phyloP scores from a whole-genome alignment of 2,329 filamentous ascomycete genomes.

The Penicillium sp. region DNA sequence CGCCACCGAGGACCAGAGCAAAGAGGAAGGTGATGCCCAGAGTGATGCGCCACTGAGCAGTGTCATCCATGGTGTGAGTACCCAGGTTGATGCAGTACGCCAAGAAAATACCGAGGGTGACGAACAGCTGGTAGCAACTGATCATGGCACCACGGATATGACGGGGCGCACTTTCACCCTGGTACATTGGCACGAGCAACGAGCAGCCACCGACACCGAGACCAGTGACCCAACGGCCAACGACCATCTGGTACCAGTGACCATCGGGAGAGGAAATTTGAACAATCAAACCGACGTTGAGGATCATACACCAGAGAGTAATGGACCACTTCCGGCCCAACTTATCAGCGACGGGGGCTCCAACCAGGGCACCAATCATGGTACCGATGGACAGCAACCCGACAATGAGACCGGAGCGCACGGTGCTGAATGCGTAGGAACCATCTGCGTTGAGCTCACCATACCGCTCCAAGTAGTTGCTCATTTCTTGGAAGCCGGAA shows the following conservation, averaged over 20 bases:
- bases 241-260: slow-evolving; percentile 45
- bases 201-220: slow-evolving; percentile 48
- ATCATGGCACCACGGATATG: slow-evolving; percentile 50
- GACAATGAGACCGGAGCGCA: slow-evolving; percentile 46
- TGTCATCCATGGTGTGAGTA: slow-evolving; percentile 41
- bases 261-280: slow-evolving; percentile 43
- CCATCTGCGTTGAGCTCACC: slow-evolving; percentile 35
- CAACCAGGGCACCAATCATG: slow-evolving; percentile 42
- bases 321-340: slow-evolving; percentile 48
- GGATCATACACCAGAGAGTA: slow-evolving; percentile 41
- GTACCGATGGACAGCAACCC: slow-evolving; percentile 47
- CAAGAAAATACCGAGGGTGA: slow-evolving; percentile 50
- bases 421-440: slow-evolving; percentile 39
- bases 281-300: slow-evolving; percentile 45
- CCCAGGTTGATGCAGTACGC: slow-evolving; percentile 50
- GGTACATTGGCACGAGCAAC: slow-evolving; percentile 49
- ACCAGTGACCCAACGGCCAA: slow-evolving; percentile 47
- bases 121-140: slow-evolving; percentile 50
- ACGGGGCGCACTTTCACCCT: slow-evolving; percentile 47
- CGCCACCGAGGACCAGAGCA: slow-evolving; percentile 54
- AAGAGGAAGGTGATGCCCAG: slow-evolving; percentile 61
- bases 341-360: slow-evolving; percentile 44
- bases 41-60: slow-evolving; percentile 51
- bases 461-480: slow-evolving; percentile 43
- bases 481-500: slow-evolving; percentile 46